Evolutionary conservation across 257 asterid species (phyloP).

Genomic region (Perilla frutescens): DNA sequence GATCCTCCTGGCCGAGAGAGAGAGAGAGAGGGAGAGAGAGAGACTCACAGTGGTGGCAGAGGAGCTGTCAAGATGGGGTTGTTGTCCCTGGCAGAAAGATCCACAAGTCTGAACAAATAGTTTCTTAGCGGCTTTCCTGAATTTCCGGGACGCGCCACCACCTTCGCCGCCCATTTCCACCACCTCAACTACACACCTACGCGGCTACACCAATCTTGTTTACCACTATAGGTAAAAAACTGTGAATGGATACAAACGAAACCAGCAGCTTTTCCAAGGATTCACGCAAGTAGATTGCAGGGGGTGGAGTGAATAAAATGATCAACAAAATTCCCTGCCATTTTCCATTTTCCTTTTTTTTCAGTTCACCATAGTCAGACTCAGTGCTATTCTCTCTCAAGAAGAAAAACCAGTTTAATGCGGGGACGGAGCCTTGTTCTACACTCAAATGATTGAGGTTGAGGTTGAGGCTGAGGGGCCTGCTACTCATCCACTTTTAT

Average conservation of each 20-base stretch:
- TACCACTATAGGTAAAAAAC: not conserved
- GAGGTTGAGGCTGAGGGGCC: constrained; percentile 49
- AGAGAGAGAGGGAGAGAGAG: constrained; percentile 34
- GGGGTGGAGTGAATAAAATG: constrained; percentile 28
- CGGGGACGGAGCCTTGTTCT: constrained; percentile 7
- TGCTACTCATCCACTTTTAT: constrained; percentile 36
- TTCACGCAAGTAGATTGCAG: constrained; percentile 35
- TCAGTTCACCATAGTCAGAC: not conserved
- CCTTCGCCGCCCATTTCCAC: constrained; percentile 58
- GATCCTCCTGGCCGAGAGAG: not conserved
- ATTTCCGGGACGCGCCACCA: constrained; percentile 64
- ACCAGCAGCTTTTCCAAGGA: constrained; percentile 23
- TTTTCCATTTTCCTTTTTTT: constrained; percentile 1
- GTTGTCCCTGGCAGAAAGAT: constrained; percentile 57
- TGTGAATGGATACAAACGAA: not conserved
- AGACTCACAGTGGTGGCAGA: constrained; percentile 44
- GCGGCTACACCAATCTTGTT: not conserved
- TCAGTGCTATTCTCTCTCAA: constrained; percentile 10
- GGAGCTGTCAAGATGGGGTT: constrained; percentile 38
- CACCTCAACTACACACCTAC: constrained; percentile 3
- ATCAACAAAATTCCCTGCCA: constrained; percentile 15
- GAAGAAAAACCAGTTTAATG: not conserved
- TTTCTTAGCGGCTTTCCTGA: constrained; percentile 78
- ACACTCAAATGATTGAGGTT: constrained; percentile 49
- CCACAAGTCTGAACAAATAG: constrained; percentile 70